Evolutionary conservation across 2,329 filamentous ascomycete genomes (phyloP).

Genomic region (Elsinoe fawcettii): DNA sequence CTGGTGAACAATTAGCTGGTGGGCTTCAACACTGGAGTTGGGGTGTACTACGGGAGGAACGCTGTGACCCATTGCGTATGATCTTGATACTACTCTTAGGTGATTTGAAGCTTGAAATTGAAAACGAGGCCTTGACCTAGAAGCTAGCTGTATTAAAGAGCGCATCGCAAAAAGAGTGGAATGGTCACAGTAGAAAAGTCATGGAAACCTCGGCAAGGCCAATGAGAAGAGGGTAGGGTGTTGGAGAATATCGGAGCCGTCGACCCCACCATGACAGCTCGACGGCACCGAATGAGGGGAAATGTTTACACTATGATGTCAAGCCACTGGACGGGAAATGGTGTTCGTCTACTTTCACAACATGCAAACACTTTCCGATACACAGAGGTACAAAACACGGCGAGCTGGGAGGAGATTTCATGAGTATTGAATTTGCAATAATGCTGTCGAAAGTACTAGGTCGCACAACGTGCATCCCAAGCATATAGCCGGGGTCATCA

Average conservation of each 20-base stretch:
- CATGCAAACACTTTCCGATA: too few relatives aligned
- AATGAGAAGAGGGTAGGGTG: conserved; percentile 4
- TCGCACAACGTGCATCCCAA: not conserved
- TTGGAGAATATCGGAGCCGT: conserved; percentile 13
- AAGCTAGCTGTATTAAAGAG: conserved; percentile 16
- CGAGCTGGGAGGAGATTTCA: too few relatives aligned
- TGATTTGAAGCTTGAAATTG: conserved; percentile 24
- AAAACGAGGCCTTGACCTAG: conserved; percentile 12
- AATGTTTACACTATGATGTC: conserved; percentile 3
- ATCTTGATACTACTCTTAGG: conserved; percentile 31
- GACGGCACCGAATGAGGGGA: conserved; percentile 2
- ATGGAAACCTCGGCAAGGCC: conserved; percentile 7
- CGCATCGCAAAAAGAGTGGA: conserved; percentile 17
- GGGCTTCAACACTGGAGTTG: not conserved
- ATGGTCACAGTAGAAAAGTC: conserved; percentile 10
- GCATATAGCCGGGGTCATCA: not conserved
- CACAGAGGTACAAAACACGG: too few relatives aligned
- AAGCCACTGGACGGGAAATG: not conserved
- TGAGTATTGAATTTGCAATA: too few relatives aligned
- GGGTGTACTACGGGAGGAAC: conserved; percentile 31
- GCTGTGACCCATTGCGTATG: conserved; percentile 39
- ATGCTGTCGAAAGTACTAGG: not conserved
- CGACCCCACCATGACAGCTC: not conserved
- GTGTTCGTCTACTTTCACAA: too few relatives aligned
- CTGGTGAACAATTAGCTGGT: conserved; percentile 21